Evolutionary conservation across 108 stramenopile genomes (phyloP).

Genomic region (Pseudonitzschia pungens): DNA sequence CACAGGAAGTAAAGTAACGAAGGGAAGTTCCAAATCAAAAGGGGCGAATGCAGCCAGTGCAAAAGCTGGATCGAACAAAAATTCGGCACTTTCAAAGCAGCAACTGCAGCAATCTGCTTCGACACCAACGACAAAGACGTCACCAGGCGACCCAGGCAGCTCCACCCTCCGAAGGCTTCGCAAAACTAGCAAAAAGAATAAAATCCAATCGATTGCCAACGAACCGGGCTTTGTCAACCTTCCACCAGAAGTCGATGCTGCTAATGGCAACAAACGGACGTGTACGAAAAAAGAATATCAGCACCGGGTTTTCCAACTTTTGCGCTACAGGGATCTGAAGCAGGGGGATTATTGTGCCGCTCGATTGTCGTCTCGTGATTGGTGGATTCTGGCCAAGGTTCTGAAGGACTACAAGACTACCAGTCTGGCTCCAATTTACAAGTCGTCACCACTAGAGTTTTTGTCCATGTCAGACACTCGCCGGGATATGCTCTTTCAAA

Average conservation of each 20-base stretch:
- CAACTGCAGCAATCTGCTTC: slow-evolving; percentile 4
- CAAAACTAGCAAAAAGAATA: slow-evolving; percentile 36
- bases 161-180: slow-evolving; percentile 69
- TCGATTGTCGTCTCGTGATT: slow-evolving; percentile 52
- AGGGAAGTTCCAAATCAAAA: slow-evolving; percentile 11
- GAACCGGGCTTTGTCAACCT: slow-evolving; percentile 30
- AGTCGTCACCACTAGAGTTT: slow-evolving; percentile 43
- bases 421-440: not conserved
- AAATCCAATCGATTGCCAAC: not conserved
- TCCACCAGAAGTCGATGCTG: slow-evolving; percentile 43
- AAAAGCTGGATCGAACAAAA: not conserved
- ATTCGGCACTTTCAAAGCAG: not conserved
- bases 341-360: slow-evolving; percentile 73
- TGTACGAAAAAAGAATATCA: slow-evolving; percentile 65
- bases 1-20: slow-evolving; percentile 6
- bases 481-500: slow-evolving; percentile 53
- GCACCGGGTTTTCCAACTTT: slow-evolving; percentile 54
- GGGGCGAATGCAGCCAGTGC: not conserved
- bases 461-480: slow-evolving; percentile 49
- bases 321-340: slow-evolving; percentile 54
- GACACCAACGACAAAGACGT: slow-evolving; percentile 1
- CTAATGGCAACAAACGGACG: slow-evolving; percentile 28
- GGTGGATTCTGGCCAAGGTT: slow-evolving; percentile 73
- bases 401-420: slow-evolving; percentile 47
- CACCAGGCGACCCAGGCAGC: slow-evolving; percentile 44